phyloP scores from a whole-genome alignment of 768 basidiomycete genomes.

The Leccinellum albellum region DNA sequence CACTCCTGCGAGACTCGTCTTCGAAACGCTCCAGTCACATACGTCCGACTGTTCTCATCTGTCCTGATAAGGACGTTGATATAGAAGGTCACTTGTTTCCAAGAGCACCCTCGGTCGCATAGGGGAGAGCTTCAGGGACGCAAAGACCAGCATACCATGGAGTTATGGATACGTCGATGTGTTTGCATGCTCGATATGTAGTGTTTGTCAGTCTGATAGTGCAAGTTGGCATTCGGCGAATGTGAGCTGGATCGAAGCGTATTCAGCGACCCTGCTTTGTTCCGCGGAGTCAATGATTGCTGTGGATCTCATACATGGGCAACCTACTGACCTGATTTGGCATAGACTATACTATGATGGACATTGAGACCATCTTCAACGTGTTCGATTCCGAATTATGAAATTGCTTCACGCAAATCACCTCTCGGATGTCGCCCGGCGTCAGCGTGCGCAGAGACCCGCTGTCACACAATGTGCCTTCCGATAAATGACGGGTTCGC shows the following conservation, averaged over 20 bases:
- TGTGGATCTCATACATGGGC: neutral
- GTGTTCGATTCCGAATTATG: neutral
- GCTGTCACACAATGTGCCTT: neutral
- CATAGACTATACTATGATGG: neutral
- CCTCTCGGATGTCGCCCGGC: neutral
- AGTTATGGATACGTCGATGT: neutral
- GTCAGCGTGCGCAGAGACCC: neutral
- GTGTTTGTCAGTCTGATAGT: neutral
- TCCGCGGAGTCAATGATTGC: neutral
- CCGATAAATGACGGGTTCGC: neutral
- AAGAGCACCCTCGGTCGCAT: neutral
- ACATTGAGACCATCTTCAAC: neutral
- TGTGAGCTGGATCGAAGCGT: neutral
- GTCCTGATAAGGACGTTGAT: neutral
- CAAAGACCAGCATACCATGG: neutral
- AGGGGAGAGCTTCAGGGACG: neutral
- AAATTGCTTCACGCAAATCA: neutral
- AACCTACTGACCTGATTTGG: neutral
- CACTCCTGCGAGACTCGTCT: too few relatives aligned
- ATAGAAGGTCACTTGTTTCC: neutral
- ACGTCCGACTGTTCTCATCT: neutral
- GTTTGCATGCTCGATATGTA: neutral
- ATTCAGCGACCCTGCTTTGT: neutral
- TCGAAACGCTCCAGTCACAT: too few relatives aligned
- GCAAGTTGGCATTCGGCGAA: neutral